Evolutionary conservation across 495 filamentous ascomycete genomes (phyloP).

Genomic region (Chaetomium tenue): DNA sequence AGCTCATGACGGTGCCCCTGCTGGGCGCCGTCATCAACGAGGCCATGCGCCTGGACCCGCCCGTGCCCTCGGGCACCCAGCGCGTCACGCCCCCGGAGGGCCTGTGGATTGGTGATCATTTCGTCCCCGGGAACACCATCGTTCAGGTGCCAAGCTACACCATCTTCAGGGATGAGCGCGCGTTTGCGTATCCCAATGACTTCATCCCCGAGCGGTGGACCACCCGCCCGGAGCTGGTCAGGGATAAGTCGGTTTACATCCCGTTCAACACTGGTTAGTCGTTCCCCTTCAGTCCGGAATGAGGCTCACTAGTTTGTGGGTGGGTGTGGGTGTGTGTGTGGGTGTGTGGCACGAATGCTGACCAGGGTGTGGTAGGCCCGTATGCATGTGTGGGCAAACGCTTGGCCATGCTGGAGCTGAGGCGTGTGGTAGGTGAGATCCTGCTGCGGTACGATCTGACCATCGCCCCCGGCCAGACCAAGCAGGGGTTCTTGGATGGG

Average conservation of each 20-base stretch:
- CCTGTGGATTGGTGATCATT: constrained; percentile 42
- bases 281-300: background rate
- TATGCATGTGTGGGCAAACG: constrained; percentile 34
- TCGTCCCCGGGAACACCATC: constrained; percentile 36
- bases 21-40: constrained; percentile 56
- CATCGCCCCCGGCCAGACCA: constrained; percentile 13
- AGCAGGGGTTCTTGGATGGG: constrained; percentile 23
- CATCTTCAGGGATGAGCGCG: constrained; percentile 29
- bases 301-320: no score
- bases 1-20: constrained; percentile 19
- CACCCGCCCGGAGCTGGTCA: constrained; percentile 37
- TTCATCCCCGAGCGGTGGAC: constrained; percentile 50
- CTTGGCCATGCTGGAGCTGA: constrained; percentile 28
- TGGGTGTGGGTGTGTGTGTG: background rate
- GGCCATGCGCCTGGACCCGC: constrained; percentile 54
- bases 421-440: constrained; percentile 30
- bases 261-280: constrained; percentile 37
- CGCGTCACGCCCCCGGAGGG: constrained; percentile 47
- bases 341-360: background rate
- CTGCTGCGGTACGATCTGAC: constrained; percentile 26
- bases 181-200: constrained; percentile 38
- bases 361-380: constrained; percentile 8
- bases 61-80: constrained; percentile 45
- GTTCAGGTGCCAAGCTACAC: constrained; percentile 34
- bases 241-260: constrained; percentile 35